These are phyloP conservation scores for Zymoseptoria crescenta DNA, from an alignment of 2,329 filamentous ascomycete species.

Conservation along the genomic window DNA sequence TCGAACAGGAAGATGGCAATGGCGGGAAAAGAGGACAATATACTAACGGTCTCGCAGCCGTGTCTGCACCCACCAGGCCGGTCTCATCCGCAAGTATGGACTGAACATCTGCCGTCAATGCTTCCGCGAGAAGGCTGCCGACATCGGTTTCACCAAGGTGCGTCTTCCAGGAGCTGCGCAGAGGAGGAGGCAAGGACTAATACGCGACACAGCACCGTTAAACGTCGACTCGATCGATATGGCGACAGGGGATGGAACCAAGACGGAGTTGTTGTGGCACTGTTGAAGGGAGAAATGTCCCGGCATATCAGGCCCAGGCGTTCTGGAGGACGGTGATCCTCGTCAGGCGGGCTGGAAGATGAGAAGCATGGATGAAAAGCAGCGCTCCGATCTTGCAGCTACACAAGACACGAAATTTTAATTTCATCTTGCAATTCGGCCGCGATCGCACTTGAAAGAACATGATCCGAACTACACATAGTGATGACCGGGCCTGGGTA, in stretches of 20 bases:
- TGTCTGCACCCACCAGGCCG: conserved; percentile 88
- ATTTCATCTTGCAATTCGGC: background rate
- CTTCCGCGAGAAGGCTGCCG: conserved; percentile 60
- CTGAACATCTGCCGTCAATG: conserved; percentile 72
- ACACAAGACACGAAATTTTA: conserved; percentile 7
- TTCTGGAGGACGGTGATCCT: conserved; percentile 12
- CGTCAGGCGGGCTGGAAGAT: conserved; percentile 5
- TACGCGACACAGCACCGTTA: conserved; percentile 26
- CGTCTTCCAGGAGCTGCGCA: background rate
- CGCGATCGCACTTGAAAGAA: background rate
- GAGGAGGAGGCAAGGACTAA: conserved; percentile 6
- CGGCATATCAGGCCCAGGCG: conserved; percentile 16
- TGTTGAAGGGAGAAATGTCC: conserved; percentile 7
- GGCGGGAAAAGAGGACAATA: conserved; percentile 11
- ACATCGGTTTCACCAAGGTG: conserved; percentile 64
- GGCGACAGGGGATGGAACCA: conserved; percentile 2
- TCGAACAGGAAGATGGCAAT: conserved; percentile 3
- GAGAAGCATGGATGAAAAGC: background rate
- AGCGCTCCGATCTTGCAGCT: conserved; percentile 11
- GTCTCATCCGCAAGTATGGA: conserved; percentile 99
- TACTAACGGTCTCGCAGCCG: conserved; percentile 47
- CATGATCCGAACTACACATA: background rate
- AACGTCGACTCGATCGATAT: conserved; percentile 15
- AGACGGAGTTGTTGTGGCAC: conserved; percentile 2
- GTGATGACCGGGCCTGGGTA: background rate